Evolutionary conservation across 495 filamentous ascomycete species (phyloP), one percentile per base, ranked within the genome.

Genomic region (Trichoderma orchidacearum): DNA sequence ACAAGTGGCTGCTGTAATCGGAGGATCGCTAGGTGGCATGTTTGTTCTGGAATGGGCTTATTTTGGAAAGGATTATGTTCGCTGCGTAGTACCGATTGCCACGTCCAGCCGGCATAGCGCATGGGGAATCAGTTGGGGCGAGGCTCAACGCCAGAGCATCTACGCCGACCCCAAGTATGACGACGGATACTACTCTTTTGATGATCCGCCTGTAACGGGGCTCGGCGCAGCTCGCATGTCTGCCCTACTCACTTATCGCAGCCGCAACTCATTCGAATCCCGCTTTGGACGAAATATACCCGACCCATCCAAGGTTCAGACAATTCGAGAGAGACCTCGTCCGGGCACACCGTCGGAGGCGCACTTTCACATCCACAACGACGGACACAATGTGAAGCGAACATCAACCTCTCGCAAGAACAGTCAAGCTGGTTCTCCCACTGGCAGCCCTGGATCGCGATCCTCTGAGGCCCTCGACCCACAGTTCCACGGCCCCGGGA

Each of bases 121-220:
- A n/a, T 98, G 93, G 93, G 89, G 93, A 36, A 98, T 98, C 62
- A 95, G 90, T 70, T 97, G 93, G 93, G 91, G 93, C 38, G 93
- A 98, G 69, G 92, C 93, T 23, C 93, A 98, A 71, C 75, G 93
- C 53, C 93, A 98, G 70, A 94, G 89, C 75, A 98, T 98, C 66
- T 98, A 96, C 70, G 89, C 88, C 59, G 93, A 98, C 64, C 93
- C 93, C 21, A 96, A 96, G 72, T 98, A 98, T 68, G 89, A 95
- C 53, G 89, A 97, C 67, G 93, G 93, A 7, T 98, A 96, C 69
- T 98, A 96, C 66, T 64, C 82, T 3, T 87, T 92, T 63, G 75
- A 81, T 36, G 86, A 95, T 58, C 90, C 92, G 25, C 93, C 93
- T 8, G 67, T 81, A 12, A 82, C 90, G 6, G 93, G 93, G 15